phyloP scores from a whole-genome alignment of 2,329 filamentous ascomycete species.

The Ascochyta viciae-villosae region DNA sequence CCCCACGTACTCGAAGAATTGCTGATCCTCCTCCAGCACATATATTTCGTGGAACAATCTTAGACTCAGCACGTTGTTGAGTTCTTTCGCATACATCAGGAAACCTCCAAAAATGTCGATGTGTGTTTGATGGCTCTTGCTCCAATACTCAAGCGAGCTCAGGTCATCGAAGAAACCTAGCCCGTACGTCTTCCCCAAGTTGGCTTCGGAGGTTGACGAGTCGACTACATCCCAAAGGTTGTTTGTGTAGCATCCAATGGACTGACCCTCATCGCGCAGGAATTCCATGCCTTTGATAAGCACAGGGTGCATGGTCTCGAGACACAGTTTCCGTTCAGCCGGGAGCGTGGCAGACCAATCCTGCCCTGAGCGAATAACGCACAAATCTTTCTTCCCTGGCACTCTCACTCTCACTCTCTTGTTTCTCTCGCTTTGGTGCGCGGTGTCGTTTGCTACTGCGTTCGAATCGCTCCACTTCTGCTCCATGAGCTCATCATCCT shows the following conservation, averaged over 20 bases:
- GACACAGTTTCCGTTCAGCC: slow-evolving; percentile 53
- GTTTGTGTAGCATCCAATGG: slow-evolving; percentile 55
- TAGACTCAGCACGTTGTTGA: slow-evolving; percentile 47
- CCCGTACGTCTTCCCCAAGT: slow-evolving; percentile 50
- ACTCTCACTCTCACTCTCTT: slow-evolving; percentile 46
- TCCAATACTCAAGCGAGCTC: slow-evolving; percentile 51
- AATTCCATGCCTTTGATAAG: slow-evolving; percentile 55
- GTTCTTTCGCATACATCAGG: slow-evolving; percentile 48
- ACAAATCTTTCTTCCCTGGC: slow-evolving; percentile 50
- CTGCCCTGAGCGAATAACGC: slow-evolving; percentile 56
- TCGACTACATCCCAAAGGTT: slow-evolving; percentile 55
- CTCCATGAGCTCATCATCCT: slow-evolving; percentile 47
- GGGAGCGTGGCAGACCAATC: slow-evolving; percentile 54
- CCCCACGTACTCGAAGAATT: slow-evolving; percentile 53
- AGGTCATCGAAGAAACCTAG: slow-evolving; percentile 55
- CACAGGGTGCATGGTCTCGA: slow-evolving; percentile 56
- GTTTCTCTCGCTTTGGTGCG: neutral
- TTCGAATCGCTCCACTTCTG: slow-evolving; percentile 25
- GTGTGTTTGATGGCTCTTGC: slow-evolving; percentile 51
- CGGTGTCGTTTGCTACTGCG: neutral
- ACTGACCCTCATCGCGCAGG: slow-evolving; percentile 51
- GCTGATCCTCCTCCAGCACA: slow-evolving; percentile 50
- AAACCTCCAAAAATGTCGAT: slow-evolving; percentile 53
- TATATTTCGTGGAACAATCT: slow-evolving; percentile 53
- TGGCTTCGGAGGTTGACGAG: slow-evolving; percentile 11